These are phyloP conservation scores for Lodderomyces pseudojiufengensis DNA, from an alignment of 1,139 yeast genomes.

Conservation along the genomic window DNA sequence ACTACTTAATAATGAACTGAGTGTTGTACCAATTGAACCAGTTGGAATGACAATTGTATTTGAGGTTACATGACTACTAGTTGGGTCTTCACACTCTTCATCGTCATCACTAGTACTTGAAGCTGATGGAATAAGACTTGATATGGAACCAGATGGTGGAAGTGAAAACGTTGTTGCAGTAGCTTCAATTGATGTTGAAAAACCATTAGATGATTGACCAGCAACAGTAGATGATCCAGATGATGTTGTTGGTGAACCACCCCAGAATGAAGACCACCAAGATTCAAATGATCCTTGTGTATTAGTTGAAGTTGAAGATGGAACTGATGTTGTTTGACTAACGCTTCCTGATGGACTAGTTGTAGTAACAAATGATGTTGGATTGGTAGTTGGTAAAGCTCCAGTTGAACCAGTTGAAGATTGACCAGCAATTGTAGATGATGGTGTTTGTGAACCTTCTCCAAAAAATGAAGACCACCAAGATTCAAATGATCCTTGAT, in stretches of 20 bases:
- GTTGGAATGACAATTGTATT: conserved; percentile 8
- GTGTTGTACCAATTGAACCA: conserved; percentile 8
- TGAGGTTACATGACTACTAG: conserved; percentile 9
- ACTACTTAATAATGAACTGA: background rate
- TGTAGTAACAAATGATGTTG: conserved; percentile 6
- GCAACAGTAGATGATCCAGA: background rate
- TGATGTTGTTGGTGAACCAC: background rate
- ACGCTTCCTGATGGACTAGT: conserved; percentile 5
- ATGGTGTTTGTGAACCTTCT: background rate
- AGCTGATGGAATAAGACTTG: conserved; percentile 1
- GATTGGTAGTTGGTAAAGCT: too few species aligned
- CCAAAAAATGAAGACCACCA: too few species aligned
- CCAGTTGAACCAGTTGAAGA: background rate
- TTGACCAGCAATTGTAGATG: background rate
- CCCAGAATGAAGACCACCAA: too few species aligned
- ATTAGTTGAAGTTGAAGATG: background rate
- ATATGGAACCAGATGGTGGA: background rate
- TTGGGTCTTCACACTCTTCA: conserved; percentile 11
- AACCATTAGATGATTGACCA: too few species aligned
- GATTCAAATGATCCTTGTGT: too few species aligned
- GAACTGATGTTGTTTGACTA: background rate
- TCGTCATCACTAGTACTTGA: conserved; percentile 8
- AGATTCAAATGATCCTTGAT: too few species aligned
- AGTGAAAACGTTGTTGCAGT: background rate
- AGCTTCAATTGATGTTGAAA: background rate